Evolutionary conservation across 257 asterid genomes (phyloP).

Genomic region (Hygrophila difformis): DNA sequence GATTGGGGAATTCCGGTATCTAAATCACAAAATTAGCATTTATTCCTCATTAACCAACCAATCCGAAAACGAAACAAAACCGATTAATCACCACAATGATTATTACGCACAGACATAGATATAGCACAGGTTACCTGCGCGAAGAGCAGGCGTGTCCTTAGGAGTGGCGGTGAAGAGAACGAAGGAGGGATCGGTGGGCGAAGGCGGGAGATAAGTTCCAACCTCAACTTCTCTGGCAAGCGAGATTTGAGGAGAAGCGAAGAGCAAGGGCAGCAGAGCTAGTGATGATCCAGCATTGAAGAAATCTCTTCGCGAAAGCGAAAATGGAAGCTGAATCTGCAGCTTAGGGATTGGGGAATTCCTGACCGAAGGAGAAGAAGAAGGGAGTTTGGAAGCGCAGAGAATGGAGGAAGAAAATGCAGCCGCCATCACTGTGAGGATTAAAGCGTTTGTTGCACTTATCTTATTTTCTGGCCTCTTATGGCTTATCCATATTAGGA

Average conservation of each 20-base stretch:
- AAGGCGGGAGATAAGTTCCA: constrained; percentile 74
- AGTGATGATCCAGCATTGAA: constrained; percentile 49
- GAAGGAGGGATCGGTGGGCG: constrained; percentile 67
- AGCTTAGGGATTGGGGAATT: constrained; percentile 16
- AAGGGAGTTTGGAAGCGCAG: constrained; percentile 27
- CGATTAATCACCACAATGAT: no score
- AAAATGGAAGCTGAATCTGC: no score
- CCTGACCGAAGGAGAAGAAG: constrained; percentile 18
- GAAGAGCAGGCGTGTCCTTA: constrained; percentile 96
- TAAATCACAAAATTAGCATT: no score
- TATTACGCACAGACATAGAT: no score
- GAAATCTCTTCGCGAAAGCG: constrained; percentile 55
- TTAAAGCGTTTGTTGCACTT: not conserved
- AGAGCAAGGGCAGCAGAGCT: constrained; percentile 37
- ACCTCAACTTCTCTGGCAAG: constrained; percentile 74
- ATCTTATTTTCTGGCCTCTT: no score
- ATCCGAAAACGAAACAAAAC: no score
- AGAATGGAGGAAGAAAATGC: constrained; percentile 23
- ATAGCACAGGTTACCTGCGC: constrained; percentile 59
- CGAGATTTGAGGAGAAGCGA: constrained; percentile 37
- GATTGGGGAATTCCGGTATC: no score
- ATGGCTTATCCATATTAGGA: no score
- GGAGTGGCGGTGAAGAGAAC: constrained; percentile 76
- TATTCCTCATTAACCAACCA: not conserved
- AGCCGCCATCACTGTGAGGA: constrained; percentile 32